Evolutionary conservation across 179 eudicot genomes (phyloP), one percentile per base, ranked within the genome.

Genomic region (Vitellaria paradoxa): DNA sequence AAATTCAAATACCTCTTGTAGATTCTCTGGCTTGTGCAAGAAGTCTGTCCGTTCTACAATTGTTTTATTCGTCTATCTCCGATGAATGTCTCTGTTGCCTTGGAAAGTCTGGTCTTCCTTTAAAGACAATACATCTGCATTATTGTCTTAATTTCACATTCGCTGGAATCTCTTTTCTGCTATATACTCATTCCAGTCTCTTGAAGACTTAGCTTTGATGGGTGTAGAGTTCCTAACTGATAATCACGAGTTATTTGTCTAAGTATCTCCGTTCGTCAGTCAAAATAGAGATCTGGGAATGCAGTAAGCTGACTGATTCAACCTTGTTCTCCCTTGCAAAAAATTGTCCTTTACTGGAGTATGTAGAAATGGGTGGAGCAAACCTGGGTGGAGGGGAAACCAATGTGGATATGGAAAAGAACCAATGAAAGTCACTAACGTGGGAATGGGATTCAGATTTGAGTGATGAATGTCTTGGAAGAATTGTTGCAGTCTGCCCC

Each of bases 401-500:
- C 62, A 67, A 66, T 65, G 77, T 78, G 18, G 68, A 57, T 61
- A 42, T 79, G 73, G 82, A 72, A 21, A 69, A 67, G 72, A 82
- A 89, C 74, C 73, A 81, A 6, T 65, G 79, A 7, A 86, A 80
- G 81, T 73, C 81, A 30, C 70, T 92, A 74, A 68, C 68, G 62
- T 78, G 91, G 85, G 52, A 80, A 26, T 37, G 76, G 0, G 87
- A 86, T 80, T 62, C 59, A 65, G 46, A 76, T 23, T 61, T 92
- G 76, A 86, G 77, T 57, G 86, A 87, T 46, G 87, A 86, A 53
- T 86, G 86, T 76, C 88, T 91, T 18, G 83, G 79, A 37, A 78
- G 72, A 24, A 75, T 92, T 78, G 86, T 89, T 24, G 12, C 73
- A 0, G 79, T 83, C 59, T 91, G 93, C 80, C 96, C 96, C 9